Conservation (phyloP, 805 yeast species). For the Saccharomycopsis javanensis region DNA sequence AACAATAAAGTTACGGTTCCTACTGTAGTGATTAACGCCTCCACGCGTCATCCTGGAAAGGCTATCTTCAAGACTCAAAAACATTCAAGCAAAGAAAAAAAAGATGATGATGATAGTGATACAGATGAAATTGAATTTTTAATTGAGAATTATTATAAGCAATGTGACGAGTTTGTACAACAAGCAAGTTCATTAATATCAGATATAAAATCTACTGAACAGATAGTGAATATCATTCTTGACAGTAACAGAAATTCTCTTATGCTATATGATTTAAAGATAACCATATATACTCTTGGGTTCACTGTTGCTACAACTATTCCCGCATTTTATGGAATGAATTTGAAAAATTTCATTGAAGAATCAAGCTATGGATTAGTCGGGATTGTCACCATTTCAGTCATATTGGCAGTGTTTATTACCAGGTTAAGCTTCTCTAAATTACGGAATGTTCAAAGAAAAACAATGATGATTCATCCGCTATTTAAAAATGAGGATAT, state of each 20-base stretch:
- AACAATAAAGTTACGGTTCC: background rate
- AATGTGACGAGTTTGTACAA: conserved; percentile 90
- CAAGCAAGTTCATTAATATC: conserved; percentile 65
- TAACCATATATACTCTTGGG: conserved; percentile 74
- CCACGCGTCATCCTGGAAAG: background rate
- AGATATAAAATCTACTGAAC: conserved; percentile 90
- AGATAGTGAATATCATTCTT: conserved; percentile 81
- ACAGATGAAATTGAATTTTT: conserved; percentile 70
- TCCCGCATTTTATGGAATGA: conserved; percentile 93
- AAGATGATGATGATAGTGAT: conserved; percentile 39
- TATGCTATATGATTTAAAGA: conserved; percentile 77
- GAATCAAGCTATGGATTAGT: conserved; percentile 65
- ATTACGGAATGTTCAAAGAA: conserved; percentile 50
- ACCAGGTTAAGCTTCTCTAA: conserved; percentile 48
- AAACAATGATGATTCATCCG: conserved; percentile 42
- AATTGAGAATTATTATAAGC: conserved; percentile 82
- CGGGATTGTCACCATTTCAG: conserved; percentile 37
- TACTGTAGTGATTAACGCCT: background rate
- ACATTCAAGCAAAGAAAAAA: conserved; percentile 39
- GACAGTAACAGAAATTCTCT: conserved; percentile 92
- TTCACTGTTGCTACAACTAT: conserved; percentile 71
- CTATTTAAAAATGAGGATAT: background rate
- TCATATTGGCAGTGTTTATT: conserved; percentile 43
- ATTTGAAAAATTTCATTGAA: conserved; percentile 84
- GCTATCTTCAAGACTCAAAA: background rate